Base-by-base conservation (phyloP, 2,329 filamentous ascomycete species). In the Aspergillus uvarum region DNA sequence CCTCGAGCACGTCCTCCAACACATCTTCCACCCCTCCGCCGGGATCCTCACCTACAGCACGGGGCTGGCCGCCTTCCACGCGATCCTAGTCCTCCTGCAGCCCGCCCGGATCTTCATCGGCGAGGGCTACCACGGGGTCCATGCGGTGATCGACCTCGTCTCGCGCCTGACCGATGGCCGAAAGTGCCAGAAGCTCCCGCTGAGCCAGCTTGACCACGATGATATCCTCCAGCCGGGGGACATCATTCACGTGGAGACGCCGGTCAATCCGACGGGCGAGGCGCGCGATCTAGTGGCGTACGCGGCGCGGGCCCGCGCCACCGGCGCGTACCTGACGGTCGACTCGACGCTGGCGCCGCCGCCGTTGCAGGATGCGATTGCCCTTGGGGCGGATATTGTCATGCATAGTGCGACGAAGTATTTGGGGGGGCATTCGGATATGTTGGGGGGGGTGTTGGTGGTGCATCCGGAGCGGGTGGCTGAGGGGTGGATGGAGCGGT, bases 321-420 rank as follows among this genome's bases (percentile, higher is more conserved):
- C 83, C 2, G 92, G 92, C 8, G 92, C 91, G 7, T 85, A 85
- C 52, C 80, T 97, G 51, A 89, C 87, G 14, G 89, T 97, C 1
- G 94, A 98, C 75, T 87, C 91, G 1, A 98, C 94, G 0, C 96
- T 98, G 76, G 94, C 87, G 6, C 94, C 94, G 32, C 94, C 94
- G 29, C 91, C 91, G 22, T 80, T 98, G 62, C 88, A 91, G 72
- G 90, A 96, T 70, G 92, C 94, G 0, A 93, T 96, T 68, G 71
- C 74, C 26, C 88, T 84, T 1, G 92, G 91, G 47, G 92, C 89
- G 32, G 93, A 97, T 76, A 77, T 92, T 3, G 85, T 96, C 22
- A 89, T 97, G 90, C 94, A 98, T 78, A 89, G 85, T 54, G 94
- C 92, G 4, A 96, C 92, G 16, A 98, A 97, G 82, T 98, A 97